phyloP scores from a whole-genome alignment of 2,329 filamentous ascomycete genomes.

The Phialemoniopsis sp. region DNA sequence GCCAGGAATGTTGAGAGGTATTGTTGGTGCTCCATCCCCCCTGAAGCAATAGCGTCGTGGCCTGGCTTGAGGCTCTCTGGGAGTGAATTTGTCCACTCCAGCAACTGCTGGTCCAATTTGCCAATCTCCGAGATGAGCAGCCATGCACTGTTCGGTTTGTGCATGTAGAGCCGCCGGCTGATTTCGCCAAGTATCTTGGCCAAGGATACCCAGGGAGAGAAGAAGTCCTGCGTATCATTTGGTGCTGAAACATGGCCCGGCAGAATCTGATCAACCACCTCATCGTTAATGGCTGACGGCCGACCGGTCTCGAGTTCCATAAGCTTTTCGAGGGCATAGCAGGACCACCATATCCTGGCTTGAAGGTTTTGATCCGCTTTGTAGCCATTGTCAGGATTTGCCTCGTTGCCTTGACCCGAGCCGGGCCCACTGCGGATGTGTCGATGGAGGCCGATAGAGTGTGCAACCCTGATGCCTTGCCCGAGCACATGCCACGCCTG shows the following conservation, averaged over 20 bases:
- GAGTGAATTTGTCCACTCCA: not conserved
- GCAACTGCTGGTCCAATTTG: slow-evolving; percentile 1
- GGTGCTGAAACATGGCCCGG: too few relatives aligned
- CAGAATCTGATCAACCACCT: not conserved
- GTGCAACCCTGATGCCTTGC: slow-evolving; percentile 16
- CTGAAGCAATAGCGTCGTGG: not conserved
- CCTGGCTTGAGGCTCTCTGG: not conserved
- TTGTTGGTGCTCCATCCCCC: slow-evolving; percentile 2
- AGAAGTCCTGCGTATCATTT: too few relatives aligned
- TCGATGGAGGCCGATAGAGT: slow-evolving; percentile 17
- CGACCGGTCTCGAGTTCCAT: slow-evolving; percentile 17
- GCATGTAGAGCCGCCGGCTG: slow-evolving; percentile 1
- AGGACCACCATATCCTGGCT: slow-evolving; percentile 12
- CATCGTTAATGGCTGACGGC: slow-evolving; percentile 12
- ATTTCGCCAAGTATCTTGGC: slow-evolving; percentile 2
- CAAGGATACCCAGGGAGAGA: not conserved
- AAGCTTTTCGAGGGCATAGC: slow-evolving; percentile 14
- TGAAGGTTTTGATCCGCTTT: slow-evolving; percentile 1
- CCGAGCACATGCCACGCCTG: slow-evolving; percentile 18
- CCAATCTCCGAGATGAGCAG: slow-evolving; percentile 3
- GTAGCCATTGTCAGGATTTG: not conserved
- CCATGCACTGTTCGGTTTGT: slow-evolving; percentile 1
- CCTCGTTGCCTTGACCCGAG: not conserved
- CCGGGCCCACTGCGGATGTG: slow-evolving; percentile 1
- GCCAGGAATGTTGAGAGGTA: not conserved